Evolutionary conservation across 306 rosid genomes (phyloP).

Genomic region (Urtica urens): DNA sequence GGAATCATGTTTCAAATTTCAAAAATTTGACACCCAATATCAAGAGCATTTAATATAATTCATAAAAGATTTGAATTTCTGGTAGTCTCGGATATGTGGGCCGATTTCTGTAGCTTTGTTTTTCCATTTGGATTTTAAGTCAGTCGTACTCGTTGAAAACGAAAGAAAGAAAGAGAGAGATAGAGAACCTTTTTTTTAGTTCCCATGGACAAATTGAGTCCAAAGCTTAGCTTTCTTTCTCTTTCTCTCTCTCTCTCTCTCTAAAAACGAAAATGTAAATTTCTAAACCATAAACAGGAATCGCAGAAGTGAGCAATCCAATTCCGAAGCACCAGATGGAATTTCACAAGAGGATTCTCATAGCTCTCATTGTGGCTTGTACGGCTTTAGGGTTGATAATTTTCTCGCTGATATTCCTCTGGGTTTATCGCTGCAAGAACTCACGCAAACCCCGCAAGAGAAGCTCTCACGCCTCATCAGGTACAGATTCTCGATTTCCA

Average conservation of each 20-base stretch:
- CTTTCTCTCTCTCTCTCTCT: constrained; percentile 3
- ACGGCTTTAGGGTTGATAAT: constrained; percentile 33
- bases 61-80: constrained; percentile 4
- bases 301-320: constrained; percentile 28
- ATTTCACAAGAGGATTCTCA: constrained; percentile 45
- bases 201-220: neutral
- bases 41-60: constrained; percentile 21
- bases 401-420: constrained; percentile 30
- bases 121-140: constrained; percentile 8
- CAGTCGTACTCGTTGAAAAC: neutral
- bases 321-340: constrained; percentile 28
- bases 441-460: constrained; percentile 28
- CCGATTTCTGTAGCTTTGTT: neutral
- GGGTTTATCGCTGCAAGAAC: constrained; percentile 42
- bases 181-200: neutral
- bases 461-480: constrained; percentile 33
- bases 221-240: constrained; percentile 5
- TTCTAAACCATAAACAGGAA: constrained; percentile 37
- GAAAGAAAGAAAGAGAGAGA: neutral
- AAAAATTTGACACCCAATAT: constrained; percentile 21
- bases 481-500: too few species aligned
- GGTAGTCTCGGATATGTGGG: neutral
- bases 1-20: constrained; percentile 19
- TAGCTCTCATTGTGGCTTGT: constrained; percentile 34
- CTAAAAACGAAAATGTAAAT: too few species aligned